Conservation (phyloP, 2,329 filamentous ascomycete genomes). For the Graphiopsis chlorocephala region DNA sequence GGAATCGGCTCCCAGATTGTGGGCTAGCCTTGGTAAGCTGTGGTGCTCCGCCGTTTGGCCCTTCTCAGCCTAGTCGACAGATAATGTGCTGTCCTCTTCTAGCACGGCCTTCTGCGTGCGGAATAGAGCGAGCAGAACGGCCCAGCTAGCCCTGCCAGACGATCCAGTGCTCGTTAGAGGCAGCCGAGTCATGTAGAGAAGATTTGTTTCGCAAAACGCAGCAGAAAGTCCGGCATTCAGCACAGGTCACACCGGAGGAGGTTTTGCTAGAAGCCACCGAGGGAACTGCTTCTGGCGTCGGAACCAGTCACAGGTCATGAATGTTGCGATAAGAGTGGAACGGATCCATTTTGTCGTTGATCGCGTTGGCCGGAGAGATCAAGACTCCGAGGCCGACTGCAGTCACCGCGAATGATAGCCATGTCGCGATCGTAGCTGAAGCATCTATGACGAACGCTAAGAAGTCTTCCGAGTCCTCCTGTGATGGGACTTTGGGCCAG, state of each 20-base stretch:
- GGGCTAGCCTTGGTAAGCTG: not conserved
- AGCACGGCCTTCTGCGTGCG: not conserved
- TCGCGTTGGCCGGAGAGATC: not conserved
- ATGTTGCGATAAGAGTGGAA: slow-evolving; percentile 4
- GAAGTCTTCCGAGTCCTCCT: too few species aligned
- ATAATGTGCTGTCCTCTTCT: not conserved
- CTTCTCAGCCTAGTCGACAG: not conserved
- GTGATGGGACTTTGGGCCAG: too few species aligned
- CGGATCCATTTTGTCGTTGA: slow-evolving; percentile 6
- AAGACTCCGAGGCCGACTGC: slow-evolving; percentile 8
- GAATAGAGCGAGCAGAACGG: not conserved
- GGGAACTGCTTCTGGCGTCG: not conserved
- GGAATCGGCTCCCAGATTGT: too few species aligned
- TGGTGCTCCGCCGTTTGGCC: not conserved
- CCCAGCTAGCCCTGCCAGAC: not conserved
- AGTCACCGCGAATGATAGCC: slow-evolving; percentile 10
- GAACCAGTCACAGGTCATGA: slow-evolving; percentile 1
- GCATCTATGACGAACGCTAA: not conserved
- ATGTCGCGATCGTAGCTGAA: slow-evolving; percentile 1
- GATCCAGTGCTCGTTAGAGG: not conserved
- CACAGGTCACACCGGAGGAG: not conserved
- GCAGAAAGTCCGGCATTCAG: not conserved
- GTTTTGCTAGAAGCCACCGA: slow-evolving; percentile 1
- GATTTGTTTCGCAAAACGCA: not conserved
- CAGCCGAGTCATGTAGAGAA: not conserved